These are phyloP conservation scores for Geotrichum histeridarum DNA, from an alignment of 1,139 yeast genomes.

Conservation along the genomic window DNA sequence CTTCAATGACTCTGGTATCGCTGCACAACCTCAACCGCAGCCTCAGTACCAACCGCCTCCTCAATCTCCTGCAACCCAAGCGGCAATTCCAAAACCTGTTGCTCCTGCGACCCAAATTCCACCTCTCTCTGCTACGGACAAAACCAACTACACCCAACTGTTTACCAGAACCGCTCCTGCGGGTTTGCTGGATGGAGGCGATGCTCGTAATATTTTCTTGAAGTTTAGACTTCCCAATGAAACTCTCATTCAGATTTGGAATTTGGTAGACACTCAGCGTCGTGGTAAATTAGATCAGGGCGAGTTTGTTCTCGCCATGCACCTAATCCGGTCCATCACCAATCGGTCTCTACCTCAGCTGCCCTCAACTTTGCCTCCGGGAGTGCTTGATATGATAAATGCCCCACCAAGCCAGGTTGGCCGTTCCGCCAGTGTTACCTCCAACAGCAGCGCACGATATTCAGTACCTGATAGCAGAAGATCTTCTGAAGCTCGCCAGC, in stretches of 20 bases:
- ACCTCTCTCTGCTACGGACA: constrained; percentile 58
- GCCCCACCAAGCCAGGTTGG: not conserved
- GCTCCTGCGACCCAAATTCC: constrained; percentile 43
- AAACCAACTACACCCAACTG: constrained; percentile 64
- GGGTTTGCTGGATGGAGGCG: constrained; percentile 62
- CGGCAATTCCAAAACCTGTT: constrained; percentile 1
- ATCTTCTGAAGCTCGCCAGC: constrained; percentile 22
- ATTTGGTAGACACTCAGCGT: constrained; percentile 69
- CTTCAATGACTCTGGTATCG: constrained; percentile 31
- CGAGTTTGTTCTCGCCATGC: constrained; percentile 92
- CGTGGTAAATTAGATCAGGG: constrained; percentile 65
- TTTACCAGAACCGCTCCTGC: constrained; percentile 62
- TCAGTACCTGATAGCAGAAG: constrained; percentile 15
- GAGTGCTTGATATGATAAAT: constrained; percentile 25
- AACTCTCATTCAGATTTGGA: constrained; percentile 83
- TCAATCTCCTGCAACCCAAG: not conserved
- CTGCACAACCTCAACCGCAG: constrained; percentile 12
- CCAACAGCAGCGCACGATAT: constrained; percentile 24
- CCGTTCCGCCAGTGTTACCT: constrained; percentile 2
- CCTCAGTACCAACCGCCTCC: constrained; percentile 18
- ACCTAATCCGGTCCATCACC: constrained; percentile 76
- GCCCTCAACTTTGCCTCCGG: constrained; percentile 64
- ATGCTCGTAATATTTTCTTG: constrained; percentile 78
- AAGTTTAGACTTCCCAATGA: constrained; percentile 80
- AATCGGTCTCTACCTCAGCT: constrained; percentile 61